Conservation (phyloP, 192 early-diverging fungal species). For the Geranomyces variabilis region DNA sequence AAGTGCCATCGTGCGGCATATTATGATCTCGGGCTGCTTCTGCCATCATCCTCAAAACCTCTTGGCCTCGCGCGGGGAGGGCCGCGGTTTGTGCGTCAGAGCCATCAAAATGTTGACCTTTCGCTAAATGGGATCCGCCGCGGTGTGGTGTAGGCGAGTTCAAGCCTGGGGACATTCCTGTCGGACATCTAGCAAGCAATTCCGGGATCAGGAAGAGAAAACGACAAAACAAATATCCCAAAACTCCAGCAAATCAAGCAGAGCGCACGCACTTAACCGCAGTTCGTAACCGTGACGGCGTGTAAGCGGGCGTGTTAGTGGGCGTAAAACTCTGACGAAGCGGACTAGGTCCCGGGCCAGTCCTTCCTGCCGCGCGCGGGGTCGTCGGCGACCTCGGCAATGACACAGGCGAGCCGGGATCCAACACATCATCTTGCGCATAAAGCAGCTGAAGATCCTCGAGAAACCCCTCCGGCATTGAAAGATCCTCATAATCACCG, state of each 20-base stretch:
- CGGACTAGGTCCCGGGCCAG: not conserved
- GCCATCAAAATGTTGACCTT: too few relatives aligned
- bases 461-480: not conserved
- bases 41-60: not conserved
- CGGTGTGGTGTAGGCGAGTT: too few relatives aligned
- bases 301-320: too few relatives aligned
- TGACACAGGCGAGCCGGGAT: not conserved
- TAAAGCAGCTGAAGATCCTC: conserved; percentile 5
- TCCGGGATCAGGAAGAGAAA: too few relatives aligned
- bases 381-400: not conserved
- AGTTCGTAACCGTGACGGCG: too few relatives aligned
- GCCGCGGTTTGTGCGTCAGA: not conserved
- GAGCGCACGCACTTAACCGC: too few relatives aligned
- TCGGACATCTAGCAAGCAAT: too few relatives aligned
- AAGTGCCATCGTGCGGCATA: not conserved
- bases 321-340: not conserved
- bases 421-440: not conserved
- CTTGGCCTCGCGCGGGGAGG: not conserved
- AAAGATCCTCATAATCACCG: not conserved
- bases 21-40: not conserved
- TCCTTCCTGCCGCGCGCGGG: not conserved
- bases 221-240: too few relatives aligned
- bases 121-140: too few relatives aligned
- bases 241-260: too few relatives aligned
- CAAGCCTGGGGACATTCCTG: too few relatives aligned